Base-by-base conservation (phyloP, 495 filamentous ascomycete genomes). In the Aspergillus conjunctus region DNA sequence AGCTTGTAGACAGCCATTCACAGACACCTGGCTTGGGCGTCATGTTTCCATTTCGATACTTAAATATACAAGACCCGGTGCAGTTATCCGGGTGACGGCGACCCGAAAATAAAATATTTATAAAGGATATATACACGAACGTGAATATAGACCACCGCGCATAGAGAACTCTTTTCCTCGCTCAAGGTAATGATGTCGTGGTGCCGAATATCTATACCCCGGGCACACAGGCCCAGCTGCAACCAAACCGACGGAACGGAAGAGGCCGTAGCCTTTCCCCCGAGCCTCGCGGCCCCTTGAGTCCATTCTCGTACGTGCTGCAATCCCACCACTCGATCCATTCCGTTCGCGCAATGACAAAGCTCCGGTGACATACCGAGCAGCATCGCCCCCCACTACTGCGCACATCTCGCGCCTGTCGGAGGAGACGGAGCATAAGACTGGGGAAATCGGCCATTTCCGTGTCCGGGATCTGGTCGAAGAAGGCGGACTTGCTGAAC, bases 321-420 rank as follows among this genome's bases (percentile, higher is more conserved):
- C 68, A 76, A 61, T 84, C 79, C 85, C 87, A 90, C 83, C 87
- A 91, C 68, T 92, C 88, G 51, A 90, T 79, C 89, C 89, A 92
- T 63, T 89, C 80, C 0, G 87, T 77, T 11, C 86, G 71, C 39
- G 83, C 78, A 33, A 88, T 71, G 21, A 88, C 77, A 48, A 83
- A 88, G n/a, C 71, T 70, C 21, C 76, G 72, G 39, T 77, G 66
- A 58, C 89, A 92, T 0, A 86, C 72, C 0, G 87, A 85, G 72
- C 89, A 92, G 31, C 65, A 66, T 54, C 81, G 71, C 1, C 81
- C 81, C 9, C 86, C 87, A 0, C 67, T 73, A 45, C 76, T 73
- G 15, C 79, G 78, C 31, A 81, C 77, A 17, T 74, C 71, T 18
- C 66, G 70, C 17, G 78, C 80, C 32, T 62, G 63, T 31, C 69